phyloP scores from a whole-genome alignment of 2,329 filamentous ascomycete genomes.

The Fusarium verticillioides region DNA sequence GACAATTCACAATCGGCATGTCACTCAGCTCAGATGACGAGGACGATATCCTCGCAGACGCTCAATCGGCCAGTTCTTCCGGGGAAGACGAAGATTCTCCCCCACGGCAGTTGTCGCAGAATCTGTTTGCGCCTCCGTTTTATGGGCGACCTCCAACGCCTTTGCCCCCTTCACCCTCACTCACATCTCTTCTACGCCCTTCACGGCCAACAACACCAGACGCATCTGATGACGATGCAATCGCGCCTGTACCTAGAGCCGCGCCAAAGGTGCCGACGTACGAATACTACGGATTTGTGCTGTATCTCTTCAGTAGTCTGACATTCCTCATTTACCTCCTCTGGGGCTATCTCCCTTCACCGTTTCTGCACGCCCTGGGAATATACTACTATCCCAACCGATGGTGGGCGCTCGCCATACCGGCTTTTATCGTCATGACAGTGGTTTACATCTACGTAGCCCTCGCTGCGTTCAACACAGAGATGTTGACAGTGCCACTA shows the following conservation, averaged over 20 bases:
- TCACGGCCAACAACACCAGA: constrained; percentile 95
- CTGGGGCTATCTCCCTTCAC: constrained; percentile 92
- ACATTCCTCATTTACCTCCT: constrained; percentile 78
- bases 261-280: constrained; percentile 97
- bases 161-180: constrained; percentile 88
- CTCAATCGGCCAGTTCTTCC: constrained; percentile 48
- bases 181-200: constrained; percentile 90
- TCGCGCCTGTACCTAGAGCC: constrained; percentile 86
- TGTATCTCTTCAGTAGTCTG: constrained; percentile 89
- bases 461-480: constrained; percentile 89
- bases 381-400: constrained; percentile 97
- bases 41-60: constrained; percentile 52
- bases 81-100: constrained; percentile 49
- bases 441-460: constrained; percentile 95
- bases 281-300: constrained; percentile 98
- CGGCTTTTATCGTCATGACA: constrained; percentile 87
- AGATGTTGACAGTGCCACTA: constrained; percentile 85
- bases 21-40: constrained; percentile 51
- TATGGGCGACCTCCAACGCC: constrained; percentile 98
- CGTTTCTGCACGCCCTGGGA: constrained; percentile 90
- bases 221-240: constrained; percentile 86
- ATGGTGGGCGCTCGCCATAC: constrained; percentile 96
- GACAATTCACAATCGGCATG: constrained; percentile 37
- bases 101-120: constrained; percentile 60
- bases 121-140: constrained; percentile 82